phyloP scores from a whole-genome alignment of 768 basidiomycete genomes.

The Mycena belliarum region DNA sequence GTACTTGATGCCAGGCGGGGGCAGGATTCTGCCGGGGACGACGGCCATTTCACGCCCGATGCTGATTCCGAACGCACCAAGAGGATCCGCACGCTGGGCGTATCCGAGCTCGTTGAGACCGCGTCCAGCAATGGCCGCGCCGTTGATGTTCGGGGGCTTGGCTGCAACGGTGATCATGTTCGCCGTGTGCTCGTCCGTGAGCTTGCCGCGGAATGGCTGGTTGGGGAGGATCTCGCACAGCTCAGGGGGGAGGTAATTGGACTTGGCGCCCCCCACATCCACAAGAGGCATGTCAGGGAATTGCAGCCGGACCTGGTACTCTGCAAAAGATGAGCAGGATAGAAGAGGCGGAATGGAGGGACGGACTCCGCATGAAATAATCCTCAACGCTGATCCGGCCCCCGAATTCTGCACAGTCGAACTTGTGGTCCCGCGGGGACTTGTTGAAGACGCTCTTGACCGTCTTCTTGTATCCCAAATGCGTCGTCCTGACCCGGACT shows the following conservation, averaged over 20 bases:
- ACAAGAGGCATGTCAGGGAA: conserved; percentile 57
- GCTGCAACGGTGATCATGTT: conserved; percentile 74
- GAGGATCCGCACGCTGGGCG: conserved; percentile 35
- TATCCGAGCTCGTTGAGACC: conserved; percentile 69
- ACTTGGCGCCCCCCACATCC: conserved; percentile 54
- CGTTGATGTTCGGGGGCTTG: conserved; percentile 71
- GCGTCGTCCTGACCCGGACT: conserved; percentile 63
- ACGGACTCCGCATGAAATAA: conserved; percentile 70
- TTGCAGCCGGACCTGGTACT: conserved; percentile 57
- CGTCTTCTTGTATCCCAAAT: conserved; percentile 76
- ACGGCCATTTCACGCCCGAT: conserved; percentile 66
- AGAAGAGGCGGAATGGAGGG: conserved; percentile 22
- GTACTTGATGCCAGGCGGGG: conserved; percentile 63
- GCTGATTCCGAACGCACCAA: conserved; percentile 61
- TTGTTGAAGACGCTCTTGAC: conserved; percentile 56
- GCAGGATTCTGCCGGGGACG: conserved; percentile 69
- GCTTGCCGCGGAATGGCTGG: conserved; percentile 69
- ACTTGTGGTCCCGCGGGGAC: conserved; percentile 49
- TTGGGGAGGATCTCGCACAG: conserved; percentile 70
- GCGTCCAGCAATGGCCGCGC: conserved; percentile 53
- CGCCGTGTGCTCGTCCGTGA: conserved; percentile 69
- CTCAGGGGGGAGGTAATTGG: conserved; percentile 65
- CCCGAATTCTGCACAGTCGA: conserved; percentile 58
- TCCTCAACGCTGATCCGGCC: conserved; percentile 58
- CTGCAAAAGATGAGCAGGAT: conserved; percentile 36